Conservation (phyloP, 2,329 filamentous ascomycete genomes). For the Hymenoscyphus infarciens region DNA sequence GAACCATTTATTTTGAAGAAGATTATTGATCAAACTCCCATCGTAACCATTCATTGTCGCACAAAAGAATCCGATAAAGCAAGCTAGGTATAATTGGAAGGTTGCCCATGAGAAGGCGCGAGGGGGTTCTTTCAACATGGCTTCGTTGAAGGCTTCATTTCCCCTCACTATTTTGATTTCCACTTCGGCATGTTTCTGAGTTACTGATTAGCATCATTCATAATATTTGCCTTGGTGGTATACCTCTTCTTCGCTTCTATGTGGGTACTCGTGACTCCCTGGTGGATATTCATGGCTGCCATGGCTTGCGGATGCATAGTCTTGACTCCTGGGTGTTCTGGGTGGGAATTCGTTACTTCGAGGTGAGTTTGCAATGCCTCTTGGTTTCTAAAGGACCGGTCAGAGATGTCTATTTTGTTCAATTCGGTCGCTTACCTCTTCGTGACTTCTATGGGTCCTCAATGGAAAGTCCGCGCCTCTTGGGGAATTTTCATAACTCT, state of each 20-base stretch:
- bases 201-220: not conserved
- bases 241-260: constrained; percentile 16
- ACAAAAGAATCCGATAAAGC: constrained; percentile 47
- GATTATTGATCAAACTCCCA: constrained; percentile 48
- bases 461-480: not conserved
- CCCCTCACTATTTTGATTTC: constrained; percentile 45
- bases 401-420: not conserved
- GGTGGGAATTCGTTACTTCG: not conserved
- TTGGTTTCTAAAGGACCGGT: not conserved
- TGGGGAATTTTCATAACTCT: not conserved
- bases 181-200: constrained; percentile 33
- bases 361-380: not conserved
- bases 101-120: constrained; percentile 40
- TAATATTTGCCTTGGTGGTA: not conserved
- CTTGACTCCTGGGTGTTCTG: not conserved
- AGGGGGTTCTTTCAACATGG: constrained; percentile 50
- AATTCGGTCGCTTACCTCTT: not conserved
- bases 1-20: constrained; percentile 43
- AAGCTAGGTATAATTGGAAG: constrained; percentile 43
- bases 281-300: not conserved
- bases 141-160: constrained; percentile 52
- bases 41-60: constrained; percentile 53
- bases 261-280: not conserved
- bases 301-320: not conserved
- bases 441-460: not conserved